Percentiles rank a stretch among this genome's conserved stretches.
These are phyloP conservation scores for Claviceps monticola DNA, from an alignment of 2,329 filamentous ascomycete species.

Conservation along the genomic window DNA sequence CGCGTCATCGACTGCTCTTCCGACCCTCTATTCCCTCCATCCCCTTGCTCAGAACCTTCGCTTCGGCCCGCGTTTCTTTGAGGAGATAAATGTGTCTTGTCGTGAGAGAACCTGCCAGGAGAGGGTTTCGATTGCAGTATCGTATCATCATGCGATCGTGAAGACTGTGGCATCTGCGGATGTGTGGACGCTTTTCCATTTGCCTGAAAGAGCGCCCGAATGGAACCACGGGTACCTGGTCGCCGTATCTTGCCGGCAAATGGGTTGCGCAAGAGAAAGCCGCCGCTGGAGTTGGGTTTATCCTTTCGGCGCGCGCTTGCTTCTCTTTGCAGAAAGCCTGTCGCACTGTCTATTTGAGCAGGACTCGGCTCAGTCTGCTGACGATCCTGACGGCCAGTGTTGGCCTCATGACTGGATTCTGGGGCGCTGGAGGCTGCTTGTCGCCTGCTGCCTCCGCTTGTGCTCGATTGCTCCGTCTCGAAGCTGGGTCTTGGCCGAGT, in stretches of 20 bases:
- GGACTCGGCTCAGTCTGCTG: constrained; percentile 5
- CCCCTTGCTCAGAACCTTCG: not conserved
- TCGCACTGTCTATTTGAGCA: not conserved
- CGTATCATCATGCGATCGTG: not conserved
- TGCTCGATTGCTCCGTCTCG: constrained; percentile 32
- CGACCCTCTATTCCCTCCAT: not conserved
- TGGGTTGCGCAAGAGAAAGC: constrained; percentile 36
- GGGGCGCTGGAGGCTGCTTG: constrained; percentile 8
- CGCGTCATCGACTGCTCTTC: not conserved
- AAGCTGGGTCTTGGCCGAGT: constrained; percentile 16
- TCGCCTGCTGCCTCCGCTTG: not conserved
- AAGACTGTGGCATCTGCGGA: not conserved
- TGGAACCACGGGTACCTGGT: constrained; percentile 16
- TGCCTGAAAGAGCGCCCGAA: constrained; percentile 11
- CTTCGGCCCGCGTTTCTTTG: not conserved
- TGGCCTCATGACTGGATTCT: constrained; percentile 11
- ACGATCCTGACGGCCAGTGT: constrained; percentile 5
- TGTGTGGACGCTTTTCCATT: constrained; percentile 10
- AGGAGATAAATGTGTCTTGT: not conserved
- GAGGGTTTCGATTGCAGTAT: not conserved
- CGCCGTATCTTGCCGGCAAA: constrained; percentile 21
- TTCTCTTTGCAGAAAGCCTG: constrained; percentile 7
- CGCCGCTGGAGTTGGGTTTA: constrained; percentile 32
- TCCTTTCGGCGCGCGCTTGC: constrained; percentile 19
- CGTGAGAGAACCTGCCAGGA: not conserved